Evolutionary conservation across 73 alveolate genomes (phyloP), one percentile per base, ranked within the genome.

Genomic region (Tetrahymena malaccensis): DNA sequence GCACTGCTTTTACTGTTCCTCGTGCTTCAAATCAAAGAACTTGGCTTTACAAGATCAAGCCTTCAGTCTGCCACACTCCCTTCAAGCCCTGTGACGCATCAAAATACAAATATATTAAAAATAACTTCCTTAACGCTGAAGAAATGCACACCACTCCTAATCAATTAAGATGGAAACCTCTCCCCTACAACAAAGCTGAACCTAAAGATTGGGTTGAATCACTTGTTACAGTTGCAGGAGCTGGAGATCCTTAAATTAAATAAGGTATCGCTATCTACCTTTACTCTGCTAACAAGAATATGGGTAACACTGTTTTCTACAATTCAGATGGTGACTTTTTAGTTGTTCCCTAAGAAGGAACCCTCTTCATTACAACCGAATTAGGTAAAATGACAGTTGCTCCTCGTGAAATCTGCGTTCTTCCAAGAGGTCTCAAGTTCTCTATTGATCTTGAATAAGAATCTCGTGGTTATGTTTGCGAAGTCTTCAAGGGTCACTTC

Each of bases 381-480:
- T 93, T 97, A 56, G 99, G 99, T 11, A 56, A 84, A 70, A 40
- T 98, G 94, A 93, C 94, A 10, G 98, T 97, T 40, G 97, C 84
- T 6, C 99, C 98, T 7, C 95, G 94, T 37, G 98, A 98, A 96
- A 96, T 98, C 38, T 94, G 89, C 22, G 99, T 98, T 55, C 96
- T 98, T 56, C 98, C 98, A 31, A 98, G 99, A 94, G 99, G 99
- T 84, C 95, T 98, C 34, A 98, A 98, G 96, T 98, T 98, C 96
- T 35, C 97, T 22, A 99, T 98, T 34, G 97, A 96, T 33, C 94
- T 97, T 17, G 95, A 56, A 44, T 97, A 93, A 43, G 96, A 95
- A 33, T 96, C 85, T 13, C 94, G 99, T 96, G 99, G 99, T 16
- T 98, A 98, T 93, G 93, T 96, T 85, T 97, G 98, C 84, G 99